Evolutionary conservation across 805 yeast species (phyloP), one percentile per base, ranked within the genome.

Genomic region (Deakozyma indianensis): DNA sequence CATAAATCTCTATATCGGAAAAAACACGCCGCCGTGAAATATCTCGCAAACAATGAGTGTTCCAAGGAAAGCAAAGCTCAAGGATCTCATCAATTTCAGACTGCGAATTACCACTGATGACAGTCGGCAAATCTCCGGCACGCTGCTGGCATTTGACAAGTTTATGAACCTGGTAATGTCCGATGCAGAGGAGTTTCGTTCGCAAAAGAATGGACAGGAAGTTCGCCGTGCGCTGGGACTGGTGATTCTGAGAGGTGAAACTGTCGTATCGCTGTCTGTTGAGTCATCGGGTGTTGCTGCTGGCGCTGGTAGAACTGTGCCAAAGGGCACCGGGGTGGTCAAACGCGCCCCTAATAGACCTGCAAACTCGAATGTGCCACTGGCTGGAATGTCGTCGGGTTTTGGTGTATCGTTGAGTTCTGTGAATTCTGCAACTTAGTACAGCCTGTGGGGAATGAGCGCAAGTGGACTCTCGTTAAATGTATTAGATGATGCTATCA

Each of bases 171-270:
- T 90, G 16, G 95, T 92, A 14, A 65, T 90, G 25, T 73, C 83
- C 11, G 92, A 88, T 51, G 75, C 92, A 38, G 87, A 84, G 55
- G 98, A 90, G 59, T 77, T 77, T 55, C 70, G 96, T 51, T 63
- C 79, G 9, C 78, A 94, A 3, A 79, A 77, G 53, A 77, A 77
- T 50, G 71, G 83, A 5, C 53, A 64, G 59, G 83, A 80, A 48
- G 88, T 82, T 50, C 84, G 79, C 55, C 69, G 97, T 47, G 66
- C 77, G 3, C 64, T 92, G 22, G 97, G 97, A 0, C 70, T 92
- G 44, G 73, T 84, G 1, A 81, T 90, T 29, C 65, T 90, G 41
- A 72, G 97, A 54, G 98, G 98, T 2, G 96, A 86, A 52, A 83
- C 81, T 52, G 77, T 92, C 23, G 76, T 88, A 11, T 75, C 87